These are phyloP conservation scores for Phytophthora tubulina DNA, from an alignment of 352 stramenopile genomes.

Conservation along the genomic window DNA sequence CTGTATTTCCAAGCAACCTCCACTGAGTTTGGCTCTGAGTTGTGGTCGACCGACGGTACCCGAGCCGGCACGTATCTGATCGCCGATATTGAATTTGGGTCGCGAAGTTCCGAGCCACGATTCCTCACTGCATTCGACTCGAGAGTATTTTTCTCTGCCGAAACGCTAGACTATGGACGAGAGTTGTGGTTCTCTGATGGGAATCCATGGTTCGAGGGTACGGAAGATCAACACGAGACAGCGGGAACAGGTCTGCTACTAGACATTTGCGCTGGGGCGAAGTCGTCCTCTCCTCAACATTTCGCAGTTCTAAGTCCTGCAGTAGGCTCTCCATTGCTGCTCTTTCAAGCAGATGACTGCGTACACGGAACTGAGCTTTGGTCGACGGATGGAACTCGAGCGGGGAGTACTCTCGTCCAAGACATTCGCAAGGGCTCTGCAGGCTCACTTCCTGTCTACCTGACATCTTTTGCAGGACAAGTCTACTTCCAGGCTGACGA, in stretches of 20 bases:
- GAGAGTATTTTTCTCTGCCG: constrained; percentile 68
- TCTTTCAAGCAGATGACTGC: constrained; percentile 91
- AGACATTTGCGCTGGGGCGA: constrained; percentile 62
- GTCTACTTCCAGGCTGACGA: constrained; percentile 90
- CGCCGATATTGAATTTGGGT: constrained; percentile 63
- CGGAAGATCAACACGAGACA: constrained; percentile 37
- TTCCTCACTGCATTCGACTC: constrained; percentile 48
- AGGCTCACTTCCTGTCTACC: constrained; percentile 60
- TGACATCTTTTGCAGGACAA: constrained; percentile 54
- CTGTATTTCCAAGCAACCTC: constrained; percentile 84
- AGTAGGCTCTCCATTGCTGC: constrained; percentile 35
- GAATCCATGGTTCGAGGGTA: constrained; percentile 37
- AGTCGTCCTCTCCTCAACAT: constrained; percentile 62
- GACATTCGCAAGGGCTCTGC: constrained; percentile 62
- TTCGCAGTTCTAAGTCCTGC: constrained; percentile 44
- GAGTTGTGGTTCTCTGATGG: constrained; percentile 78
- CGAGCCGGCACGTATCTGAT: constrained; percentile 58
- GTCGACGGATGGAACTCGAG: constrained; percentile 62
- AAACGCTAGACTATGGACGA: constrained; percentile 45
- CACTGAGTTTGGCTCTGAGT: constrained; percentile 60
- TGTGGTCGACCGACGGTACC: constrained; percentile 82
- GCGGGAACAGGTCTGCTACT: constrained; percentile 57
- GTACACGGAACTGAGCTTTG: constrained; percentile 86
- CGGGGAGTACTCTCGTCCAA: constrained; percentile 63
- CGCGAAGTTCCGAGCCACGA: constrained; percentile 47